Percentiles rank a stretch among this genome's conserved stretches.
phyloP scores from a whole-genome alignment of 805 yeast species.

The Zygosaccharomyces kombuchaensis region DNA sequence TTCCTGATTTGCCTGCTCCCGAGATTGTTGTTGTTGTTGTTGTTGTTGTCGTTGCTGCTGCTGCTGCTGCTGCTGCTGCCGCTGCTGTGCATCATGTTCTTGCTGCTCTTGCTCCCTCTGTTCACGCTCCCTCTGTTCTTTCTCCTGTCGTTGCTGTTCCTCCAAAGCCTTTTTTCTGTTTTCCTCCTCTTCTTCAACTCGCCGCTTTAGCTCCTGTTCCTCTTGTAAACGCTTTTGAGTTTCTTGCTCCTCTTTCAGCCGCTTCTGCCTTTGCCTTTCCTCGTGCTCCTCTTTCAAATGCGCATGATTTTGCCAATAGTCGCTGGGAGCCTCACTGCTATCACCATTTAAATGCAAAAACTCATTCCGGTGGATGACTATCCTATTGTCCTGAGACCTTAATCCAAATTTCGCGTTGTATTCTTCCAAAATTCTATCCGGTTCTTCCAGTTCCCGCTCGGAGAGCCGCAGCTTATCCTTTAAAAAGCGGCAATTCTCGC shows the following conservation, averaged over 20 bases:
- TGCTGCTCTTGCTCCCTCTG: constrained; percentile 15
- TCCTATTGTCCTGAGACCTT: constrained; percentile 17
- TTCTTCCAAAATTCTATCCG: constrained; percentile 8
- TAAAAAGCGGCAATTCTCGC: constrained; percentile 9
- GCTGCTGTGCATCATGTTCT: constrained; percentile 4
- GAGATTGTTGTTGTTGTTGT: constrained; percentile 5
- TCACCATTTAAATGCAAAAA: constrained; percentile 21
- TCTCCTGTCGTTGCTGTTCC: constrained; percentile 12
- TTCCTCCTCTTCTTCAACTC: constrained; percentile 11
- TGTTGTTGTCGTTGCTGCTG: constrained; percentile 14
- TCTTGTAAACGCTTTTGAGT: constrained; percentile 13
- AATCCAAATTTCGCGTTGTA: constrained; percentile 14
- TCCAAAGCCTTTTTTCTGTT: constrained; percentile 9
- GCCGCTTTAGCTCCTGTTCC: constrained; percentile 5
- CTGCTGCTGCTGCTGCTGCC: constrained; percentile 15
- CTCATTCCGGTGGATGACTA: constrained; percentile 19
- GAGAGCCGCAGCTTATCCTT: constrained; percentile 10
- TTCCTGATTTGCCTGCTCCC: constrained; percentile 2
- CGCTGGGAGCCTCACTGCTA: constrained; percentile 27
- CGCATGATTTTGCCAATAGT: constrained; percentile 29
- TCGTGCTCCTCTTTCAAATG: constrained; percentile 15
- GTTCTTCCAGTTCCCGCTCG: constrained; percentile 3
- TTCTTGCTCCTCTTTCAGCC: constrained; percentile 15
- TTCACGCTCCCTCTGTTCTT: constrained; percentile 10
- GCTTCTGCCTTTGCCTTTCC: constrained; percentile 14